Base-by-base conservation (phyloP, 768 basidiomycete species). In the Cantharellus anzutake region DNA sequence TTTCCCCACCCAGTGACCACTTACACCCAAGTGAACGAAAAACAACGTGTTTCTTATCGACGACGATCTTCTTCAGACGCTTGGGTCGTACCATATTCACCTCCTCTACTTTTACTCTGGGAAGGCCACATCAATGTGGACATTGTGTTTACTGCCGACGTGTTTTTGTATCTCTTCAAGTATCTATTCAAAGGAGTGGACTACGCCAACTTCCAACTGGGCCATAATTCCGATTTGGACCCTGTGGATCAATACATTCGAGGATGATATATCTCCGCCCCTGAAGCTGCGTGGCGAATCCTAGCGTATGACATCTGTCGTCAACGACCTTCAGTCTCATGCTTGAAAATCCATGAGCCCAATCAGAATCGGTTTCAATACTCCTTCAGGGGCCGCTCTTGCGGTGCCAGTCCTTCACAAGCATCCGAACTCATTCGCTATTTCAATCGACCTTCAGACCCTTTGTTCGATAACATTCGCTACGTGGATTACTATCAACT, bases 21-120 rank as follows among this genome's bases (percentile, higher is more conserved):
- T 0, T n/a, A 42, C 2, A 73, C 71, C 0, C 62, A 60, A 0
- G 68, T 73, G 35, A 66, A 70, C 37, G 48, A 37, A n/a, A 64
- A 66, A 3, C 72, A 71, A 0, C 58, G 68, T 39, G 68, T 62
- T 4, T 35, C 51, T 38, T 51, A 62, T 38, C 51, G 38, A 20
- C 64, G 4, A 61, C 59, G 59, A 11, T 7, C 7, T 11, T 42
- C 11, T 2, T 29, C 14, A 3, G 61, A 62, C 35, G 14, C 20
- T 7, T 44, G 42, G 50, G 52, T 62, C 11, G 61, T 60, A 2
- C 51, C 59, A 2, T 44, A 62, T 39, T 40, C 37, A 3, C 39
- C 58, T 20, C 60, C 48, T 3, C 57, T 63, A n/a, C 57, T 61
- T 20, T 57, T 57, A 3, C 44, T 60, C 38, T 63, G 63, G 56